Base-by-base conservation (phyloP, 2,329 filamentous ascomycete species). In the Uncinocarpus reesii region DNA sequence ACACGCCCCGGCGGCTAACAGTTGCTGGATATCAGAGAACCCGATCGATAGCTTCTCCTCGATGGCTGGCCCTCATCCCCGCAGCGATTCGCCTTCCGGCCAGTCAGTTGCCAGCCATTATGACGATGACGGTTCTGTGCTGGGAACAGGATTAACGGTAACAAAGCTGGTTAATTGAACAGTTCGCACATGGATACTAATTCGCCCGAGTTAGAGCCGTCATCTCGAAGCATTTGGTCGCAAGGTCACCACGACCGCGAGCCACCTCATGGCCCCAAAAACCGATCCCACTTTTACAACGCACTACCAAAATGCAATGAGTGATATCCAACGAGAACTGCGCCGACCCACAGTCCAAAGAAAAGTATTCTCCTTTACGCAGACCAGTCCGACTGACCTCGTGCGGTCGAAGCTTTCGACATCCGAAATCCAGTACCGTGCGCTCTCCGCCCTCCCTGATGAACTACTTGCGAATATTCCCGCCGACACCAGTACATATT, bases 241-340 rank as follows among this genome's bases (percentile, higher is more conserved):
- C 62, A 98, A 95, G 70, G 88, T 96, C 54, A 92, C 89, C 24
- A 87, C 87, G 23, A 96, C 92, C 16, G 92, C 92, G 49, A 86
- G 81, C 60, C 88, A 94, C 66, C 75, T 98, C 57, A 94, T 96
- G 60, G 83, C 78, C 37, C 80, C 83, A 40, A 68, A 79, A 49
- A 62, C 69, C 57, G 78, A 82, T 53, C 67, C 62, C 35, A 54
- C 50, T 18, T 40, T 28, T 34, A 51, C 38, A 69, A 60, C 51
- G 6, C 83, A 88, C 67, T 96, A 95, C 67, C 83, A 92, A 62
- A 80, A 75, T 68, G 90, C 92, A 54, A 83, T 98, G 76, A 81
- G 77, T 60, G 86, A 92, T 65, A 81, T 98, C 45, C 86, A 94
- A 61, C 86, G 86, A 61, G 87, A 95, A 66, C 77, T 96, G 58